Conservation (phyloP, 495 filamentous ascomycete species). For the Achaetomiella virescens region DNA sequence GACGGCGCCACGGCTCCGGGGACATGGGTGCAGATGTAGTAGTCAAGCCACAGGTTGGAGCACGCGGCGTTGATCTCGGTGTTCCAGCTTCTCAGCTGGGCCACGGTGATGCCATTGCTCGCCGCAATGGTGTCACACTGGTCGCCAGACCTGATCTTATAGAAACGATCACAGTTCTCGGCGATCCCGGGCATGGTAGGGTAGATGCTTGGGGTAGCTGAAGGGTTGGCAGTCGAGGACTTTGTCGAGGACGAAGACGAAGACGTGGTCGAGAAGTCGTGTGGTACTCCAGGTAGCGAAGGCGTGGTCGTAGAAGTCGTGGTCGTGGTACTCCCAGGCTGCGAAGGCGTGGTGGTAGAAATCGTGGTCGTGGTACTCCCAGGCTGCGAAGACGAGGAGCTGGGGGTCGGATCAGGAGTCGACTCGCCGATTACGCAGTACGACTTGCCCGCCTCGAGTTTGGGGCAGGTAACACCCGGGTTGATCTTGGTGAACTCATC, state of each 20-base stretch:
- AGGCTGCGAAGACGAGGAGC: too few relatives aligned
- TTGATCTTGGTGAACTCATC: too few relatives aligned
- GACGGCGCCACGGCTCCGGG: too few relatives aligned
- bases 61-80: background rate
- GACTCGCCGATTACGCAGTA: too few relatives aligned
- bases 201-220: constrained; percentile 1
- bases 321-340: background rate
- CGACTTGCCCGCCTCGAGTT: too few relatives aligned
- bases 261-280: background rate
- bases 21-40: too few relatives aligned
- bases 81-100: constrained; percentile 31
- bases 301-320: background rate
- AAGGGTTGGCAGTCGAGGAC: background rate
- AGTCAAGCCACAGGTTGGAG: too few relatives aligned
- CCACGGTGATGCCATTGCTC: constrained; percentile 22
- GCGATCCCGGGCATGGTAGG: constrained; percentile 33
- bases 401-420: too few relatives aligned
- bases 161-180: constrained; percentile 37
- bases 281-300: background rate
- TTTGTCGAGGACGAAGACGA: background rate
- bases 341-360: background rate
- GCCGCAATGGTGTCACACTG: constrained; percentile 35
- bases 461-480: too few relatives aligned
- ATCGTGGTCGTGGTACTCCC: background rate
- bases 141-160: constrained; percentile 37